Conservation (phyloP, 306 rosid species). For the Casuarina equisetifolia region DNA sequence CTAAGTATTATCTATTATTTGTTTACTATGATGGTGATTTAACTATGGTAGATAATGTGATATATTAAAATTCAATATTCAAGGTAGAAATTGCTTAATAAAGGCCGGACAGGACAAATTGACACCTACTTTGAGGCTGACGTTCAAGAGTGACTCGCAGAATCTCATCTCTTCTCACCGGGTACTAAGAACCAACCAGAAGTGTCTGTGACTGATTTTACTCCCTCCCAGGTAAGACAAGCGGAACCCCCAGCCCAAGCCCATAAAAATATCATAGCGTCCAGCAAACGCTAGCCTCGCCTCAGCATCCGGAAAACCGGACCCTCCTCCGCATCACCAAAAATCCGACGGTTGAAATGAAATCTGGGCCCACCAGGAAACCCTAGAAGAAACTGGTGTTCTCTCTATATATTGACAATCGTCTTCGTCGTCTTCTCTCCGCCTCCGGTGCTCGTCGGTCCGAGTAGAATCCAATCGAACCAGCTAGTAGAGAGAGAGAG, state of each 20-base stretch:
- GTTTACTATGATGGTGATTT: too few relatives aligned
- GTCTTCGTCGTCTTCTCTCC: neutral
- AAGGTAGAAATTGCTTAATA: too few relatives aligned
- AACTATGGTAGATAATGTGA: too few relatives aligned
- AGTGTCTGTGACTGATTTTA: neutral
- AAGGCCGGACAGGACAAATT: too few relatives aligned
- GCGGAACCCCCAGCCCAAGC: neutral
- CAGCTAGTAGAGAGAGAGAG: neutral
- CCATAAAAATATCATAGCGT: conserved; percentile 1
- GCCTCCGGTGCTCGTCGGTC: conserved; percentile 9
- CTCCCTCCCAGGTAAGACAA: neutral
- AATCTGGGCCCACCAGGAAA: conserved; percentile 19
- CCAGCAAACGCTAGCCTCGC: neutral
- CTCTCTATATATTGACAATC: neutral
- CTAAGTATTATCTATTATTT: too few relatives aligned
- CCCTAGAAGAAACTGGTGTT: neutral
- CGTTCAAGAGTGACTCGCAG: too few relatives aligned
- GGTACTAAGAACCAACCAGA: neutral
- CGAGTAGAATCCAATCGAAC: conserved; percentile 9
- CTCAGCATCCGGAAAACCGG: neutral
- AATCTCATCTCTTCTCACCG: neutral
- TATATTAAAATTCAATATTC: too few relatives aligned
- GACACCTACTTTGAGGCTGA: too few relatives aligned
- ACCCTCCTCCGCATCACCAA: neutral
- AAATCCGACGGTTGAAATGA: conserved; percentile 21